A percentile compares a stretch with the other conserved stretches of the same genome.
These are phyloP conservation scores for Microdochium paspali DNA, from an alignment of 2,329 filamentous ascomycete species.

Conservation along the genomic window DNA sequence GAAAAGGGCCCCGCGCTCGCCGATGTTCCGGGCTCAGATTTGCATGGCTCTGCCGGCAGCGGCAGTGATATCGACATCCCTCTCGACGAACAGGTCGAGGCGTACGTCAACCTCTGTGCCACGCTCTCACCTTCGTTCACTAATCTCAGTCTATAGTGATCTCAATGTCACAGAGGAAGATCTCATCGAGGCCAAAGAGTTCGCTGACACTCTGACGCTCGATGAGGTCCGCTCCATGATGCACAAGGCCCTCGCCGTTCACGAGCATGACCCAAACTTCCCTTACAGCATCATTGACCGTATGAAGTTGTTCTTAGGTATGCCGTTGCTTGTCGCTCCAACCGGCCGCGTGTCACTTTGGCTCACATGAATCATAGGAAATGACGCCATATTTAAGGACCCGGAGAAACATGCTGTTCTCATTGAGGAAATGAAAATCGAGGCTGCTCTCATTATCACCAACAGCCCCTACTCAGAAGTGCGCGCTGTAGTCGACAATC, in stretches of 20 bases:
- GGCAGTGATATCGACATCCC: constrained; percentile 7
- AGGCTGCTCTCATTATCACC: constrained; percentile 43
- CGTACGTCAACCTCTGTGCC: constrained; percentile 5
- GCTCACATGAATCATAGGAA: constrained; percentile 1
- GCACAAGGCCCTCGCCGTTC: constrained; percentile 27
- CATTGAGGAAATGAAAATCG: constrained; percentile 44
- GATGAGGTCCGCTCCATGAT: constrained; percentile 18
- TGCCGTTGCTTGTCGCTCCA: constrained; percentile 1
- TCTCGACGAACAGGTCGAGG: constrained; percentile 6
- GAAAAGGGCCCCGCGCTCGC: background rate
- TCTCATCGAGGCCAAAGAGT: constrained; percentile 11
- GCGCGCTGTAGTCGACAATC: constrained; percentile 45
- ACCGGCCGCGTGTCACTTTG: background rate
- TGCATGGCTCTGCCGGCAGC: constrained; percentile 2
- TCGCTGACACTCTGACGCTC: constrained; percentile 11
- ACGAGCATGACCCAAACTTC: constrained; percentile 38
- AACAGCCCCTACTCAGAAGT: constrained; percentile 50
- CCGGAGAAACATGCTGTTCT: constrained; percentile 37
- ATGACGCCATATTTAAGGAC: constrained; percentile 20
- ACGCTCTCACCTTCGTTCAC: background rate
- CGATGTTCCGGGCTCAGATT: background rate
- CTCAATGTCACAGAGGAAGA: constrained; percentile 15
- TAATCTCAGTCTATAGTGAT: constrained; percentile 6
- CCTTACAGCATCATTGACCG: constrained; percentile 27
- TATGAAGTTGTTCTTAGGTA: constrained; percentile 28